phyloP scores from a whole-genome alignment of 345 rosid species.

The Garcia nutans region DNA sequence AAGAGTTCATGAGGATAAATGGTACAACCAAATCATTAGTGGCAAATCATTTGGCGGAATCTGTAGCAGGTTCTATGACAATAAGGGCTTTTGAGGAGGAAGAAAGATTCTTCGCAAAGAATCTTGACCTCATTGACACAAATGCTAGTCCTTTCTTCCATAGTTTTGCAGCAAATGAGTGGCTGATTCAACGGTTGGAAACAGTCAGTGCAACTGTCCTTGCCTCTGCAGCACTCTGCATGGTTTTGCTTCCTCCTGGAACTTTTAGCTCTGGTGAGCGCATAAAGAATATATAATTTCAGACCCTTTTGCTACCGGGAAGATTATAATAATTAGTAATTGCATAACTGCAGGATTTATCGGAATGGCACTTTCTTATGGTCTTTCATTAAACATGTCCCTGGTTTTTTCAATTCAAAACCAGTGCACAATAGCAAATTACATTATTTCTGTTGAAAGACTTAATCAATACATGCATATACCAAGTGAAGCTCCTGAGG shows the following conservation, averaged over 20 bases:
- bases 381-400: conserved; percentile 76
- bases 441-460: conserved; percentile 92
- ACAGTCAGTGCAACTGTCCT: conserved; percentile 67
- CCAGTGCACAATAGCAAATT: conserved; percentile 80
- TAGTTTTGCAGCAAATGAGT: conserved; percentile 84
- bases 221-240: conserved; percentile 84
- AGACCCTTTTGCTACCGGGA: not conserved
- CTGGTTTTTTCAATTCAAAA: conserved; percentile 78
- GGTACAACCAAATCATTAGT: conserved; percentile 90
- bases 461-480: conserved; percentile 84
- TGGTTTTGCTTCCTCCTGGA: conserved; percentile 93
- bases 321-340: not conserved
- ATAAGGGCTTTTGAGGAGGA: conserved; percentile 89
- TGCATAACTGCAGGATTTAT: conserved; percentile 65
- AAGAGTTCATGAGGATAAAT: conserved; percentile 86
- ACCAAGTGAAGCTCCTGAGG: conserved; percentile 89
- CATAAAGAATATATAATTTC: not conserved
- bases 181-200: conserved; percentile 91
- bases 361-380: conserved; percentile 98
- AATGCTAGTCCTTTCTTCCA: conserved; percentile 94
- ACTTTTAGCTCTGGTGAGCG: conserved; percentile 78
- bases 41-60: conserved; percentile 93
- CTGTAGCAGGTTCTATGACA: conserved; percentile 83
- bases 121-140: conserved; percentile 61
- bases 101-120: conserved; percentile 76